A percentile compares a stretch with the other conserved stretches of the same genome.
These are phyloP conservation scores for Cynara cardunculus DNA, from an alignment of 129 eudicot species.

Conservation along the genomic window DNA sequence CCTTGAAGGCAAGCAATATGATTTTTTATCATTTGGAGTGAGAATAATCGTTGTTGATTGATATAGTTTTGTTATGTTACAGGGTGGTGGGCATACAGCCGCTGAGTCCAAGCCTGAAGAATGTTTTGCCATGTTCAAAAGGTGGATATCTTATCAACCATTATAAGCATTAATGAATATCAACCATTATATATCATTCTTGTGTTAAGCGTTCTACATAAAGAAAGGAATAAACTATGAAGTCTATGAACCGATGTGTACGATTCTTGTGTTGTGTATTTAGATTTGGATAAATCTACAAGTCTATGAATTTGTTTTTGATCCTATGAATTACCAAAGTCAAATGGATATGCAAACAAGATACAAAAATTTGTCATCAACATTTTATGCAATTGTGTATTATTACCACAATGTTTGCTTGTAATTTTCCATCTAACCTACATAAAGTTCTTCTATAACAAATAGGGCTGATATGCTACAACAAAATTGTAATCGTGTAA, in stretches of 20 bases:
- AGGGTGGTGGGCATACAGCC: slow-evolving; percentile 67
- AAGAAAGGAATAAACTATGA: slow-evolving; percentile 32
- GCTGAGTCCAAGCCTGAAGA: slow-evolving; percentile 42
- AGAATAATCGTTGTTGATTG: neutral
- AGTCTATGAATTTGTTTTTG: neutral
- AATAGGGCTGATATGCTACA: no score
- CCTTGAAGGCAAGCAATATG: slow-evolving; percentile 49
- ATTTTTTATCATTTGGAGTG: neutral
- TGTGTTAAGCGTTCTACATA: neutral
- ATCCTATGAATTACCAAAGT: no score
- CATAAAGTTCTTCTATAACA: no score
- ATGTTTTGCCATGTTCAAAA: slow-evolving; percentile 41
- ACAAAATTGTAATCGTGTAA: no score
- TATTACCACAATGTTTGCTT: no score
- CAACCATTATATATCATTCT: neutral
- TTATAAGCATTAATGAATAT: slow-evolving; percentile 3
- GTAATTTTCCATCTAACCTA: no score
- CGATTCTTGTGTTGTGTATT: neutral
- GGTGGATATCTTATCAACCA: slow-evolving; percentile 45
- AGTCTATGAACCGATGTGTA: neutral
- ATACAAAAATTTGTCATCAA: no score
- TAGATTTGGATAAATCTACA: neutral
- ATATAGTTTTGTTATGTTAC: neutral
- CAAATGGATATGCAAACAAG: no score
- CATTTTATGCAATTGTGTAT: no score